Conservation (phyloP, 2,329 filamentous ascomycete genomes). For the Colletotrichum abscissum region DNA sequence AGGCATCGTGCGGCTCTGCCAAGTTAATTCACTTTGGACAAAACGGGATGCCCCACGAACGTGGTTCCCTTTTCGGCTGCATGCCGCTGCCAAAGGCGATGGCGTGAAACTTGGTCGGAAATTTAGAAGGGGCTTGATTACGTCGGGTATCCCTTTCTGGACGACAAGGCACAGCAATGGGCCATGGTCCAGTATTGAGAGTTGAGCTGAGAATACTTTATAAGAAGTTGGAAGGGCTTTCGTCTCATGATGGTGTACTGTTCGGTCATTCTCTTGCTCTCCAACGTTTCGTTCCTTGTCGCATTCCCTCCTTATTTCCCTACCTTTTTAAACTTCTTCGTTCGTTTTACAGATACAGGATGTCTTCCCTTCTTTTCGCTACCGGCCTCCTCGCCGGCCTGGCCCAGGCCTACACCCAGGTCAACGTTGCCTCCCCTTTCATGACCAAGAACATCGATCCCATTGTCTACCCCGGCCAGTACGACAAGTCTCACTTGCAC, state of each 20-base stretch:
- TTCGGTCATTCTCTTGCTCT: background rate
- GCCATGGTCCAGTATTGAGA: background rate
- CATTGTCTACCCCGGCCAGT: slow-evolving; percentile 45
- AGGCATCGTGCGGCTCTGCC: slow-evolving; percentile 3
- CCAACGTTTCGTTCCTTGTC: background rate
- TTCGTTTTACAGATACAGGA: slow-evolving; percentile 33
- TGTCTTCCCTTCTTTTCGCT: slow-evolving; percentile 34
- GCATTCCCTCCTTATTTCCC: background rate
- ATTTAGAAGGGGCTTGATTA: background rate
- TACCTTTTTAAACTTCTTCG: background rate
- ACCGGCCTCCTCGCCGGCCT: slow-evolving; percentile 29
- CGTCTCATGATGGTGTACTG: background rate
- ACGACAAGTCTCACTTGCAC: slow-evolving; percentile 47
- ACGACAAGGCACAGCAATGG: background rate
- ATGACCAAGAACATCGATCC: slow-evolving; percentile 49
- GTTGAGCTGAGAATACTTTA: background rate
- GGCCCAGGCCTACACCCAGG: slow-evolving; percentile 41
- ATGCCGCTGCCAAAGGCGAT: background rate
- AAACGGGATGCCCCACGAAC: slow-evolving; percentile 2
- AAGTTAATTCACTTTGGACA: background rate
- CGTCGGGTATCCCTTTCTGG: background rate
- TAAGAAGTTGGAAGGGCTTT: background rate
- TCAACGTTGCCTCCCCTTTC: slow-evolving; percentile 39
- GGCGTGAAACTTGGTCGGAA: slow-evolving; percentile 5
- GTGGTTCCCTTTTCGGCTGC: background rate